These are phyloP conservation scores for Ganoderma resinaceum DNA, from an alignment of 1,284 basidiomycete species.

Conservation along the genomic window DNA sequence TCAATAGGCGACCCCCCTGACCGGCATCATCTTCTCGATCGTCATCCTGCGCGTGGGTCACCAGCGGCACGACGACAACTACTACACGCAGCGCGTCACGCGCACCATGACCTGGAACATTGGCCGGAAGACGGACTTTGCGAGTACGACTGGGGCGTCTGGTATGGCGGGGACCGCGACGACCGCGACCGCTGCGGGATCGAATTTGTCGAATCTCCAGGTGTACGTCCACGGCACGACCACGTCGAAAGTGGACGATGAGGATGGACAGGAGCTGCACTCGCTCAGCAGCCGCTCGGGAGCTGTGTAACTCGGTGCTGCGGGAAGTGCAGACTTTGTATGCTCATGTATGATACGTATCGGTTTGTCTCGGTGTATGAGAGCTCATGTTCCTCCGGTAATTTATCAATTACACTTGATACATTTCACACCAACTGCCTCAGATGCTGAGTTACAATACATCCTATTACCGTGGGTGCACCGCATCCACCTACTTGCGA, in stretches of 20 bases:
- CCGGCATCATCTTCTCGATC: slow-evolving; percentile 22
- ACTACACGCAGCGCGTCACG: slow-evolving; percentile 6
- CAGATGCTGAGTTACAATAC: neutral
- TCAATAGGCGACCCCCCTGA: slow-evolving; percentile 12
- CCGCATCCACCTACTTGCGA: neutral
- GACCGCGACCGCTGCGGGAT: neutral
- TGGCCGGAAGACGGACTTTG: slow-evolving; percentile 1
- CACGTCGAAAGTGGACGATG: slow-evolving; percentile 1
- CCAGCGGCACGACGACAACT: slow-evolving; percentile 18
- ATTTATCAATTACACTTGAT: neutral
- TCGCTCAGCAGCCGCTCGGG: neutral
- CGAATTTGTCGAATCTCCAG: slow-evolving; percentile 1
- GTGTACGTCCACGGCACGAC: slow-evolving; percentile 10
- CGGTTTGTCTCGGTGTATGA: neutral
- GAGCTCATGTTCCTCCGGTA: neutral
- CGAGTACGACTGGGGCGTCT: neutral
- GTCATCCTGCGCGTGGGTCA: slow-evolving; percentile 19
- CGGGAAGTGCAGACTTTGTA: neutral
- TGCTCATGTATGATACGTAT: neutral
- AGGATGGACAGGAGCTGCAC: slow-evolving; percentile 1
- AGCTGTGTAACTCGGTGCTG: neutral
- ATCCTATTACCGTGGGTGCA: neutral
- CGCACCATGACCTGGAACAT: slow-evolving; percentile 8
- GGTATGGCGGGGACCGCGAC: neutral
- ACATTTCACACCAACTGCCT: neutral